Evolutionary conservation across 2,329 filamentous ascomycete genomes (phyloP).

Genomic region (Talaromyces verruculosus): DNA sequence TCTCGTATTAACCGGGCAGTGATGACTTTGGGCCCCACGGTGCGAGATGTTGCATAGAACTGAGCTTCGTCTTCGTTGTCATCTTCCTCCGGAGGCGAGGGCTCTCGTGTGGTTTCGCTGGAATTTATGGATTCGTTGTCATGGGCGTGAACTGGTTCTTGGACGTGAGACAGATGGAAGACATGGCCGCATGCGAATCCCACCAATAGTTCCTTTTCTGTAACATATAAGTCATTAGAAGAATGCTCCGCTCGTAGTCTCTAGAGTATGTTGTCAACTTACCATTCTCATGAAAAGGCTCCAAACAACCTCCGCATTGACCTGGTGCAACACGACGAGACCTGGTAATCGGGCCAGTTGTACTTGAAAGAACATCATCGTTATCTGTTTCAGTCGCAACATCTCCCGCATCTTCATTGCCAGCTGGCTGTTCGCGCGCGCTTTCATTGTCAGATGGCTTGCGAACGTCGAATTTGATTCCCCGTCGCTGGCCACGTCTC

Average conservation of each 20-base stretch:
- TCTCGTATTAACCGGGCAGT: conserved; percentile 77
- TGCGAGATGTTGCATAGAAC: conserved; percentile 44
- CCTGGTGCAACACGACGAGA: conserved; percentile 28
- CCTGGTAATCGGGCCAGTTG: conserved; percentile 5
- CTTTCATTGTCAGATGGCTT: conserved; percentile 20
- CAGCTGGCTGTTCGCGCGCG: not conserved
- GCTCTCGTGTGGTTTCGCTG: conserved; percentile 22
- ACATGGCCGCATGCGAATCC: conserved; percentile 69
- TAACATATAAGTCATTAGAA: not conserved
- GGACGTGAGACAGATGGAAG: conserved; percentile 63
- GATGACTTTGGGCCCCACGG: conserved; percentile 82
- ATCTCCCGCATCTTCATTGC: conserved; percentile 18
- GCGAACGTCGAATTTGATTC: conserved; percentile 82
- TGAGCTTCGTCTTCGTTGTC: conserved; percentile 21
- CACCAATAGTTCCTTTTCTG: conserved; percentile 58
- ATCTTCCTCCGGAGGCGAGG: conserved; percentile 18
- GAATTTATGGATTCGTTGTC: conserved; percentile 15
- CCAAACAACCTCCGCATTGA: conserved; percentile 41
- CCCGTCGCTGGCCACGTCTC: conserved; percentile 74
- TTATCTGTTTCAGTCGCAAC: conserved; percentile 19
- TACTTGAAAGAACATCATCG: conserved; percentile 15
- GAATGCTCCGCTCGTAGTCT: not conserved
- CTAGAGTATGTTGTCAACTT: conserved; percentile 19
- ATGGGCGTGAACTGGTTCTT: conserved; percentile 42
- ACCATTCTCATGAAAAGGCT: conserved; percentile 42